Evolutionary conservation across 2,329 filamentous ascomycete species (phyloP), one percentile per base, ranked within the genome.

Genomic region (Clonostachys sp.): DNA sequence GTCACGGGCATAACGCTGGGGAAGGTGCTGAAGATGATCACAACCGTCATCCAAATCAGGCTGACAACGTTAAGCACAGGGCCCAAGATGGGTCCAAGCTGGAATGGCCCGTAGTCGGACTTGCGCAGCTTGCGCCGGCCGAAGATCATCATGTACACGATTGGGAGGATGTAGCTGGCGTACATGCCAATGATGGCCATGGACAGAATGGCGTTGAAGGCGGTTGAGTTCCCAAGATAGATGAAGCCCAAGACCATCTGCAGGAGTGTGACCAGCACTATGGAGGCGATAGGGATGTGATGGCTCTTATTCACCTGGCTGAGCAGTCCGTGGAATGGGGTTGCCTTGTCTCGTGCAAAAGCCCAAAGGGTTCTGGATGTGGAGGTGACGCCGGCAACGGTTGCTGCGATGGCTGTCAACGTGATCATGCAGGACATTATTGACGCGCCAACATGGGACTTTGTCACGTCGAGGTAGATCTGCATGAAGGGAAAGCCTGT

Each of bases 401-500:
- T 60, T 5, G 61, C 64, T 1, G 60, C 61, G 1, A 55, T 46
- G 12, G 63, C 64, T 12, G 61, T 58, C 10, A 56, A 38, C 1
- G 55, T 52, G 3, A 61, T 43, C 18, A 63, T n/a, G 2, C 63
- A 33, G 0, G 64, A 60, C 49, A 68, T 54, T 35, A 63, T 41
- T 0, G 57, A 61, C 2, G 62, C 52, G 5, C 51, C 62, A 0
- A 51, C 57, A 0, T n/a, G 47, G 2, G 59, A 62, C 7, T 53
- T 46, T 0, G 64, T 66, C 0, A 49, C 57, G 8, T 66, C 58
- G 14, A 60, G 50, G 43, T 62, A 70, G 12, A 71, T 63, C 34
- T 72, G 66, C 54, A 73, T 70, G 42, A 70, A 70, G 0, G 68
- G 69, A 12, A 70, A 71, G 0, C 71, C 72, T 0, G 66, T 72